phyloP scores from a whole-genome alignment of 1,139 yeast genomes.

The Saccharomyces hybrid region DNA sequence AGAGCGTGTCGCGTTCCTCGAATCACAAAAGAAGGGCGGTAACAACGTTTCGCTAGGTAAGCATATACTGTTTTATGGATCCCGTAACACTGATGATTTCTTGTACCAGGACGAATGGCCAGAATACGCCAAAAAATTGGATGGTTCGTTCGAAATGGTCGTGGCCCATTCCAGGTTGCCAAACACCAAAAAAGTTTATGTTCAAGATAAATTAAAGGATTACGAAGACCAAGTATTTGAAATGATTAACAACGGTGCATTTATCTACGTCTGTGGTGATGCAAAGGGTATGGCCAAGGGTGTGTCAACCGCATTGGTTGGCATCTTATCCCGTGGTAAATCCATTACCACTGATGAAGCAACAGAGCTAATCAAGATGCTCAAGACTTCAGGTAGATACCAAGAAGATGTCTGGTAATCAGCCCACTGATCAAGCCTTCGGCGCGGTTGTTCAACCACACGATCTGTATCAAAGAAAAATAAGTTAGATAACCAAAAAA shows the following conservation, averaged over 20 bases:
- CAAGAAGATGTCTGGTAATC: slow-evolving; percentile 95
- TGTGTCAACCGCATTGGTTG: slow-evolving; percentile 67
- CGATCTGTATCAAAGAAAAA: not conserved
- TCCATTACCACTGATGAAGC: slow-evolving; percentile 56
- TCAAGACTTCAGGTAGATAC: slow-evolving; percentile 78
- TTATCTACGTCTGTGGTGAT: slow-evolving; percentile 93
- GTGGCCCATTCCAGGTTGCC: slow-evolving; percentile 84
- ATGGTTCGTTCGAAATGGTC: slow-evolving; percentile 57
- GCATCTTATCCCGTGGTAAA: slow-evolving; percentile 51
- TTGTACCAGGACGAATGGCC: slow-evolving; percentile 85
- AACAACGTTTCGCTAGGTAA: slow-evolving; percentile 52
- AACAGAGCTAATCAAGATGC: slow-evolving; percentile 65
- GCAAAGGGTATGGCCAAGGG: slow-evolving; percentile 95
- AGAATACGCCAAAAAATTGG: slow-evolving; percentile 54
- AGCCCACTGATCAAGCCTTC: not conserved
- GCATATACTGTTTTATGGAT: slow-evolving; percentile 75
- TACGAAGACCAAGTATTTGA: slow-evolving; percentile 46
- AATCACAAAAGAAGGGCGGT: slow-evolving; percentile 36
- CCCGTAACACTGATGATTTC: slow-evolving; percentile 72
- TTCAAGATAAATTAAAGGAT: slow-evolving; percentile 70
- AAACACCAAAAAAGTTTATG: slow-evolving; percentile 62
- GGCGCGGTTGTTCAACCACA: not conserved
- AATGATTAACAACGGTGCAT: slow-evolving; percentile 68
- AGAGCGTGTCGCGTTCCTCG: slow-evolving; percentile 59
- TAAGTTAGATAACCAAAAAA: not conserved